Base-by-base conservation (phyloP, 306 rosid genomes). In the Vachellia pachyceras region DNA sequence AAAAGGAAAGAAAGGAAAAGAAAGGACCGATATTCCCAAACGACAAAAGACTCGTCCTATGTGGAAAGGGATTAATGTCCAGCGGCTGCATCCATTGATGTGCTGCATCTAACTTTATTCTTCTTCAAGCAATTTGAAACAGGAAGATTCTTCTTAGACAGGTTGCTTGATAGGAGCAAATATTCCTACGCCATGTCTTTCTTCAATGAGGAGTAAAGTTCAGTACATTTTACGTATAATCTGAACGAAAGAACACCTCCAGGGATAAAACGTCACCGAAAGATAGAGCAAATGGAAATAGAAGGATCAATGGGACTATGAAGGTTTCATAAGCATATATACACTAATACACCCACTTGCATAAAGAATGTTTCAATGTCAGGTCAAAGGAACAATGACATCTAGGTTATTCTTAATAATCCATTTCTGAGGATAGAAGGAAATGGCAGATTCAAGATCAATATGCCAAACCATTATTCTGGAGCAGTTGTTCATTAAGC, bases 381-480 rank as follows among this genome's bases (percentile, higher is more conserved):
- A 79, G 40, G 71, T 8, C 35, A 88, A 80, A 11, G 89, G 90
- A 80, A 89, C 81, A 83, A 89, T 77, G 84, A 49, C 88, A 72
- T 95, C 94, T 1, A 91, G 84, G 85, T 89, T 85, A 66, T 86
- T 90, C 88, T 76, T 86, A 76, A 70, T 41, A 75, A 83, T 58
- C 99, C 99, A 91, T 70, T 85, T 87, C 45, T 70, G 78, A 14
- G 97, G 97, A 87, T 91, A 88, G 65, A 75, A 79, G 50, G 86
- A 54, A 82, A 71, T 61, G 29, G 93, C 76, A 10, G 91, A 86
- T 83, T 79, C 79, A 7, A 86, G 83, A 83, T 74, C 82, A 75
- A 83, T 69, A 73, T 78, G 88, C 99, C 98, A 95, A 82, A 95
- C 98, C 97, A 89, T 85, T 79, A 93, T 83, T 75, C 84, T 87